Evolutionary conservation across 306 rosid species (phyloP), one percentile per base, ranked within the genome.

Genomic region (Pterocarpus santalinus): DNA sequence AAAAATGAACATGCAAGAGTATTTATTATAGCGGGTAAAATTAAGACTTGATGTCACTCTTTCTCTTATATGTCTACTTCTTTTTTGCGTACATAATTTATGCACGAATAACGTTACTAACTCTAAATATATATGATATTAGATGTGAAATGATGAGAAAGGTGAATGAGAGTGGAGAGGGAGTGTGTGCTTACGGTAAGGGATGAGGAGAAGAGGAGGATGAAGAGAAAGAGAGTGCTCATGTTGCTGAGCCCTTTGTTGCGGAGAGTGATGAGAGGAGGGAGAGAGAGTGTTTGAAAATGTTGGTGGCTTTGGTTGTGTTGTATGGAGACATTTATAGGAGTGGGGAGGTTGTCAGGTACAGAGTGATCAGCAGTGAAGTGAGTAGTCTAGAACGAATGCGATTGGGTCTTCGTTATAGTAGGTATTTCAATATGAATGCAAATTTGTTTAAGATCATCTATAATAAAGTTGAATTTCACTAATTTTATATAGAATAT

Each of bases 111-210:
- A 43, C 8, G 8, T 43, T 43, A 43, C 28, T 22, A 22, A 22
- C 28, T 22, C 28, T 22, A 22, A 22, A 13, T 9, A 47, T 5
- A 47, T 10, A 47, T 9, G 53, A 47, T 12, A 51, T 3, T 51
- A n/a, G 56, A 51, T 4, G 56, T 14, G n/a, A 13, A 51, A 51
- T 12, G 4, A 51, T 17, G 8, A 46, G 16, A 33, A 8, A n/a
- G 8, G 3, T 12, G 46, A 0, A 7, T 15, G 13, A 16, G 51
- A 52, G 33, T 17, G 16, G 14, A 38, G 67, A 38, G 8, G 9
- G 1, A 69, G 3, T 14, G 38, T 63, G 47, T 77, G 83, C 94
- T 93, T 89, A 93, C 96, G 44, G 38, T 70, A 88, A 91, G 69
- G 11, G 78, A 28, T 15, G 80, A 28, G 5, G 78, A 88, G 82